Evolutionary conservation across 306 rosid genomes (phyloP), one percentile per base, ranked within the genome.

Genomic region (Ceratonia siliqua): DNA sequence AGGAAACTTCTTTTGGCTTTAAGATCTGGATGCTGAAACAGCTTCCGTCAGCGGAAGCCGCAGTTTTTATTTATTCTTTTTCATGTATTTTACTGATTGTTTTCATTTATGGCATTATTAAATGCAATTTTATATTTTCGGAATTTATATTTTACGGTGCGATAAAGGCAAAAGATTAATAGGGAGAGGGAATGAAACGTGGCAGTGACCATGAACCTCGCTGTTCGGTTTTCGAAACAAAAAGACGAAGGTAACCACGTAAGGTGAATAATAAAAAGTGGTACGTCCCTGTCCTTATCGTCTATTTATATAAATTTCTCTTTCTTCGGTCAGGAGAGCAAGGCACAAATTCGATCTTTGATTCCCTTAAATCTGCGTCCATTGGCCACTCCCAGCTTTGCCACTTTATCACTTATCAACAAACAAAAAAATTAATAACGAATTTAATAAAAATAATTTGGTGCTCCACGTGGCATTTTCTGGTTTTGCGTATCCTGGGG

Each of bases 11-110:
- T 87, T 82, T 87, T 39, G 49, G 77, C 77, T 72, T 85, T 61
- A 79, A 86, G 96, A 90, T 90, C 97, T 86, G 78, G 84, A 85
- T 54, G 84, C 91, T 55, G 64, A 79, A 75, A 70, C 78, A 54
- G 84, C 86, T 84, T 83, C 84, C 82, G 86, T 82, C 89, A 85
- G 77, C 83, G 82, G 21, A 13, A 59, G 83, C 70, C 79, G 74
- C 74, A 79, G 62, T 85, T 79, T 76, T 70, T 8, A 33, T 22
- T 76, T 25, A 69, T 33, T 64, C 7, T 36, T 61, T 27, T 20
- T 69, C n/a, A 1, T 17, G 10, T 72, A 15, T 20, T 68, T 32
- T 63, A 8, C 25, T 2, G 8, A 4, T 14, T 3, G 8, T 35
- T 15, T 33, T 76, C 39, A 2, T 17, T 43, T 2, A 70, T 17